These are phyloP conservation scores for Fusarium sp. DNA, from an alignment of 2,329 filamentous ascomycete genomes.

Conservation along the genomic window DNA sequence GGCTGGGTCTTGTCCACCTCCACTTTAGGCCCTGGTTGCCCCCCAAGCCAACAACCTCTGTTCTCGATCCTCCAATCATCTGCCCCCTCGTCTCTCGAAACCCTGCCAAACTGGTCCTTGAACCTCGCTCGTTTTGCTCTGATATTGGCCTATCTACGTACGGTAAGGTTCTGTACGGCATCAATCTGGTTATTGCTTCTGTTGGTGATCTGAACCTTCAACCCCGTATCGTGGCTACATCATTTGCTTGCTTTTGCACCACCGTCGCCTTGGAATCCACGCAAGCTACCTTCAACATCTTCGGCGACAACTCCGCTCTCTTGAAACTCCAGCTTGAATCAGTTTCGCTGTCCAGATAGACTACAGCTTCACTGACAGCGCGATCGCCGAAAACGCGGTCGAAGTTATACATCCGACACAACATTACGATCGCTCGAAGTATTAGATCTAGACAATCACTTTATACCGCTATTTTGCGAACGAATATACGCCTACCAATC, in stretches of 20 bases:
- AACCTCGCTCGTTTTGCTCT: conserved; percentile 42
- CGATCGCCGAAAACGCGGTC: conserved; percentile 14
- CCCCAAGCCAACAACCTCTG: conserved; percentile 28
- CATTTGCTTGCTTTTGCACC: conserved; percentile 9
- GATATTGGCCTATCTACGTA: conserved; percentile 18
- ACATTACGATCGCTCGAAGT: background rate
- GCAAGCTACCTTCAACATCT: conserved; percentile 27
- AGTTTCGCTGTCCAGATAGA: conserved; percentile 12
- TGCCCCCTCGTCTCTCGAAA: conserved; percentile 33
- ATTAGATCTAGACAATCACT: background rate
- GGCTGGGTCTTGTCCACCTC: conserved; percentile 25
- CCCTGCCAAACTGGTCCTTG: conserved; percentile 38
- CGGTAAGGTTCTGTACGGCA: conserved; percentile 9
- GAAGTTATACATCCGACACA: background rate
- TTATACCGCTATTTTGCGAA: background rate
- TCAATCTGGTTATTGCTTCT: conserved; percentile 32
- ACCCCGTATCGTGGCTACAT: background rate
- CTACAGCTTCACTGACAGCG: conserved; percentile 2
- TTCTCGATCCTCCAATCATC: conserved; percentile 41
- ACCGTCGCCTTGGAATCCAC: conserved; percentile 38
- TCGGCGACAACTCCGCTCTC: conserved; percentile 30
- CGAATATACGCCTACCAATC: conserved; percentile 1
- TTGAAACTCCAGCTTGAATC: conserved; percentile 23
- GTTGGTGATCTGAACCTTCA: conserved; percentile 9
- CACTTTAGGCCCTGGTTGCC: conserved; percentile 31